Conservation (phyloP, 2,329 filamentous ascomycete species). For the Alternaria tenuissima region DNA sequence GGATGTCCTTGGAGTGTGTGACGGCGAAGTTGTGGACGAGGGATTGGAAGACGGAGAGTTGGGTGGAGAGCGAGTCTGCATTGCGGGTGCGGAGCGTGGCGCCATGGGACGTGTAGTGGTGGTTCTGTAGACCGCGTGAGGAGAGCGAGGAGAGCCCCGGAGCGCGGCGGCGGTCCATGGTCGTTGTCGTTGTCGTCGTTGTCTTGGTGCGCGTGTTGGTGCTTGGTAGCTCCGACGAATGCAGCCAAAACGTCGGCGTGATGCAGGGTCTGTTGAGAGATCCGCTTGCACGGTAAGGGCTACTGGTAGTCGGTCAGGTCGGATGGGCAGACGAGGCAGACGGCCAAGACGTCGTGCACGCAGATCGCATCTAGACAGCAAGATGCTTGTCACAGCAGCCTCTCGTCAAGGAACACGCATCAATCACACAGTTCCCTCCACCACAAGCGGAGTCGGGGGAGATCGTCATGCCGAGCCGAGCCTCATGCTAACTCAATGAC, state of each 20-base stretch:
- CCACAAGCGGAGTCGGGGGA: constrained; percentile 1
- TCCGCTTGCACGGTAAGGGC: neutral
- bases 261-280: constrained; percentile 4
- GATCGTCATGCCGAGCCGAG: constrained; percentile 14
- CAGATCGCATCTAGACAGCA: constrained; percentile 27
- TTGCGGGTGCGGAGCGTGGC: constrained; percentile 85
- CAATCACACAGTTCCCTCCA: constrained; percentile 1
- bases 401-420: neutral
- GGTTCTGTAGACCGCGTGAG: constrained; percentile 69
- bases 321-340: neutral
- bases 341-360: constrained; percentile 9
- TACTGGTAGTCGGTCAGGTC: neutral
- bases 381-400: constrained; percentile 1
- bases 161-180: constrained; percentile 70
- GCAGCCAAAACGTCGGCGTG: neutral
- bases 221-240: neutral
- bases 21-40: constrained; percentile 93
- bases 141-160: constrained; percentile 84
- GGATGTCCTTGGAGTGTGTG: constrained; percentile 94
- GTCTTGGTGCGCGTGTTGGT: neutral
- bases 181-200: neutral
- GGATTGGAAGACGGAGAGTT: constrained; percentile 95
- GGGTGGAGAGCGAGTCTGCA: constrained; percentile 84
- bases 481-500: constrained; percentile 22
- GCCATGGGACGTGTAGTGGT: constrained; percentile 91